These are phyloP conservation scores for Neonectria faginata DNA, from an alignment of 2,329 filamentous ascomycete genomes.

Conservation along the genomic window DNA sequence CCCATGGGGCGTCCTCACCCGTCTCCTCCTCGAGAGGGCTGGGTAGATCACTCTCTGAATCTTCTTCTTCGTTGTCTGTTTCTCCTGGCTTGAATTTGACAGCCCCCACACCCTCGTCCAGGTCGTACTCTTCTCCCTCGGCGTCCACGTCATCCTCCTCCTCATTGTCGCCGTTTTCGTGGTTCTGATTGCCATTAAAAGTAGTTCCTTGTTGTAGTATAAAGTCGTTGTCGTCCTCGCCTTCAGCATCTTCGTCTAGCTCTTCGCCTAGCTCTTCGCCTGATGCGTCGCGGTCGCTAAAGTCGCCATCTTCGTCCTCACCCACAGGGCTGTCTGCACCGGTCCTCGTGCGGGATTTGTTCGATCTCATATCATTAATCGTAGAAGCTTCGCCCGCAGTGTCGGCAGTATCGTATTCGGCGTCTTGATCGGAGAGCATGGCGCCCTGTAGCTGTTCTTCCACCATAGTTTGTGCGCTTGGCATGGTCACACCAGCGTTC, in stretches of 20 bases:
- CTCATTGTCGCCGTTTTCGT: conserved; percentile 51
- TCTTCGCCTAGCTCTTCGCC: conserved; percentile 58
- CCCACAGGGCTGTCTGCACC: conserved; percentile 14
- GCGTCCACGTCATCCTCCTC: conserved; percentile 48
- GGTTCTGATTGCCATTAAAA: conserved; percentile 26
- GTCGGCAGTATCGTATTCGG: conserved; percentile 55
- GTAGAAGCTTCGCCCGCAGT: conserved; percentile 46
- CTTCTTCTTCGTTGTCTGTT: conserved; percentile 60
- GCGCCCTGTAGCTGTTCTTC: conserved; percentile 69
- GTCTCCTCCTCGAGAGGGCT: conserved; percentile 67
- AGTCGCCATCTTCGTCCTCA: conserved; percentile 51
- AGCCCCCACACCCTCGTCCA: conserved; percentile 67
- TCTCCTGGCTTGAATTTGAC: conserved; percentile 68
- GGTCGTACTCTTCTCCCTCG: conserved; percentile 53
- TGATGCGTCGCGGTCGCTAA: conserved; percentile 55
- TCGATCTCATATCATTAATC: conserved; percentile 37
- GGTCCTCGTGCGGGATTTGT: conserved; percentile 8
- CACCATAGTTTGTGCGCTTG: conserved; percentile 66
- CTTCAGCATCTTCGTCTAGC: conserved; percentile 57
- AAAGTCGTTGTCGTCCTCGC: conserved; percentile 55
- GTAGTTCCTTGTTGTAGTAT: conserved; percentile 44
- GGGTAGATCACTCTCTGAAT: conserved; percentile 59
- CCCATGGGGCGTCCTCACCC: conserved; percentile 56
- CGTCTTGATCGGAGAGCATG: conserved; percentile 63
- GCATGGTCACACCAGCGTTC: conserved; percentile 55